phyloP scores from a whole-genome alignment of 768 basidiomycete genomes.

The Pholiota microspora region DNA sequence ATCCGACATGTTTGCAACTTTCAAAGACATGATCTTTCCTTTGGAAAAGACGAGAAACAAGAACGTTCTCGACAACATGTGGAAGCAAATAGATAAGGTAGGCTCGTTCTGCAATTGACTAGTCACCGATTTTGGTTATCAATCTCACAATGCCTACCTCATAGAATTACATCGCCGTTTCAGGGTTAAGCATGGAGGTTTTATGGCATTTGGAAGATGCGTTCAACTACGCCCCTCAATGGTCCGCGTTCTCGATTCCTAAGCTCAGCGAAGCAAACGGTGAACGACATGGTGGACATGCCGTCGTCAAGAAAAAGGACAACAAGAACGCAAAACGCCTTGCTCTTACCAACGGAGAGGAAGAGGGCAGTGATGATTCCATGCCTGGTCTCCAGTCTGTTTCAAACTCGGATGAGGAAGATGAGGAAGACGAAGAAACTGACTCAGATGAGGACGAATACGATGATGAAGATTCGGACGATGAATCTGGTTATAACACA shows the following conservation, averaged over 20 bases:
- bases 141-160: too few species aligned
- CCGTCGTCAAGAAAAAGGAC: conserved; percentile 22
- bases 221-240: conserved; percentile 53
- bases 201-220: conserved; percentile 63
- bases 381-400: conserved; percentile 71
- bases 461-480: conserved; percentile 37
- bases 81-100: conserved; percentile 63
- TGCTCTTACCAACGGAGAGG: conserved; percentile 46
- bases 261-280: conserved; percentile 25
- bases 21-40: conserved; percentile 58
- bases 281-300: conserved; percentile 21
- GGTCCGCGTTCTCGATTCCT: conserved; percentile 46
- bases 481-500: conserved; percentile 46
- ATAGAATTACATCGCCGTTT: conserved; percentile 57
- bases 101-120: conserved; percentile 16
- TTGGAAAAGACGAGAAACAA: conserved; percentile 52
- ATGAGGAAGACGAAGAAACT: conserved; percentile 40
- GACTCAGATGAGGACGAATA: conserved; percentile 31
- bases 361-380: conserved; percentile 39
- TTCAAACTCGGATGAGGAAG: conserved; percentile 56
- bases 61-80: conserved; percentile 55
- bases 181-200: conserved; percentile 55
- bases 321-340: conserved; percentile 42
- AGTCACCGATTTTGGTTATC: neutral
- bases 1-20: conserved; percentile 44